A percentile compares a stretch with the other conserved stretches of the same genome.
Evolutionary conservation across 176 grass and related monocot species (phyloP).

Genomic region (Lolium perenne): DNA sequence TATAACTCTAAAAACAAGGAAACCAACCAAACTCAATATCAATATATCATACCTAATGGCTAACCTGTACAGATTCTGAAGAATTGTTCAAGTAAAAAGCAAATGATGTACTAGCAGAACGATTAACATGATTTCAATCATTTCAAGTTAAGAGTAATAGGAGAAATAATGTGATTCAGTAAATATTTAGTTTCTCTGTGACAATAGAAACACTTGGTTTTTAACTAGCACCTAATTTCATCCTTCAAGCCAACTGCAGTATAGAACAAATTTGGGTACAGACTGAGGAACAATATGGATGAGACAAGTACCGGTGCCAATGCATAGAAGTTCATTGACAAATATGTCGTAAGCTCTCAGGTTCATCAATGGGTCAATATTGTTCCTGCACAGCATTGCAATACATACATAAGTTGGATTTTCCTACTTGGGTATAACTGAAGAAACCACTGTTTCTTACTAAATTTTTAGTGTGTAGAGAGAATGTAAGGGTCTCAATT

Average conservation of each 20-base stretch:
- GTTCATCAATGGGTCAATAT: slow-evolving; percentile 87
- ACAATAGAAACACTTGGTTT: too few species aligned
- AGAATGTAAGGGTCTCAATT: too few species aligned
- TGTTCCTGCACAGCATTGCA: slow-evolving; percentile 57
- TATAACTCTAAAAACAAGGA: slow-evolving; percentile 4
- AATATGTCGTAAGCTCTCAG: slow-evolving; percentile 84
- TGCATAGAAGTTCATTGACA: slow-evolving; percentile 84
- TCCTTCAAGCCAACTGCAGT: background rate
- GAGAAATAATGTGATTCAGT: slow-evolving; percentile 4
- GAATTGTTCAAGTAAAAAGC: slow-evolving; percentile 15
- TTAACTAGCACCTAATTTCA: slow-evolving; percentile 27
- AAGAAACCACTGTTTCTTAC: slow-evolving; percentile 22
- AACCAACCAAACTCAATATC: background rate
- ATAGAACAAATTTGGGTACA: background rate
- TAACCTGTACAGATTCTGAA: slow-evolving; percentile 5
- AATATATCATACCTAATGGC: background rate
- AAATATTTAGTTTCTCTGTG: too few species aligned
- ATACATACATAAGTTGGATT: slow-evolving; percentile 22
- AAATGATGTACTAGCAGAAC: background rate
- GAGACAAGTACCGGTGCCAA: slow-evolving; percentile 71
- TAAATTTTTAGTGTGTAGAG: background rate
- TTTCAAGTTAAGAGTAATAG: slow-evolving; percentile 2
- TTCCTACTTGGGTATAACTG: slow-evolving; percentile 8
- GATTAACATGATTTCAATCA: slow-evolving; percentile 31
- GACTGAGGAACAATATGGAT: slow-evolving; percentile 24